These are phyloP conservation scores for Cutaneotrichosporon dermatis DNA, from an alignment of 1,284 basidiomycete species.

Conservation along the genomic window DNA sequence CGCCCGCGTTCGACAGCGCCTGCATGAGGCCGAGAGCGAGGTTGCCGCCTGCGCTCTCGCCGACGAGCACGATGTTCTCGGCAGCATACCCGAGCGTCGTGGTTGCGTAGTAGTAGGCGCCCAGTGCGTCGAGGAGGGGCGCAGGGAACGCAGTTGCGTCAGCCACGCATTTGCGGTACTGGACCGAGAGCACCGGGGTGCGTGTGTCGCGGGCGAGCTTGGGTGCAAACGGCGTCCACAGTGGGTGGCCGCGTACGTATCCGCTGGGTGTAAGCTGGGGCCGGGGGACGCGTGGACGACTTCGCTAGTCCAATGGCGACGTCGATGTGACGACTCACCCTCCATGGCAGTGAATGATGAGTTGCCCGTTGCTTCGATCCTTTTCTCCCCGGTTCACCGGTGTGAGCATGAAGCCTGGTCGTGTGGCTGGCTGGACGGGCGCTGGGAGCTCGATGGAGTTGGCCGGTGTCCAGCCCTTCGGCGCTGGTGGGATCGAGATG, in stretches of 20 bases:
- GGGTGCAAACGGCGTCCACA: slow-evolving; percentile 8
- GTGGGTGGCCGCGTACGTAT: slow-evolving; percentile 15
- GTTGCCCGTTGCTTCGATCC: neutral
- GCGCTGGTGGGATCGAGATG: neutral
- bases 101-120: slow-evolving; percentile 14
- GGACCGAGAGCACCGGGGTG: slow-evolving; percentile 12
- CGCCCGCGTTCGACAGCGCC: slow-evolving; percentile 3
- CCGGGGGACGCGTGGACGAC: neutral
- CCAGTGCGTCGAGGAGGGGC: slow-evolving; percentile 17
- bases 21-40: slow-evolving; percentile 9
- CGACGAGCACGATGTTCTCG: slow-evolving; percentile 10
- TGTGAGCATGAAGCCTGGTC: neutral
- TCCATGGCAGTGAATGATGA: neutral
- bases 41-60: slow-evolving; percentile 17
- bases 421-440: neutral
- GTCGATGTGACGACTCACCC: neutral
- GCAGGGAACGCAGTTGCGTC: slow-evolving; percentile 11
- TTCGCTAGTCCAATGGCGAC: neutral
- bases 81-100: slow-evolving; percentile 10
- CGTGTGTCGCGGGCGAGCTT: slow-evolving; percentile 6
- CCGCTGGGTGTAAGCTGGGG: slow-evolving; percentile 1
- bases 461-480: neutral
- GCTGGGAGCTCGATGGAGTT: neutral
- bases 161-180: slow-evolving; percentile 17
- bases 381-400: neutral